A percentile compares a stretch with the other conserved stretches of the same genome.
Evolutionary conservation across 331 rosid genomes (phyloP).

Genomic region (Prunus yedoensis): DNA sequence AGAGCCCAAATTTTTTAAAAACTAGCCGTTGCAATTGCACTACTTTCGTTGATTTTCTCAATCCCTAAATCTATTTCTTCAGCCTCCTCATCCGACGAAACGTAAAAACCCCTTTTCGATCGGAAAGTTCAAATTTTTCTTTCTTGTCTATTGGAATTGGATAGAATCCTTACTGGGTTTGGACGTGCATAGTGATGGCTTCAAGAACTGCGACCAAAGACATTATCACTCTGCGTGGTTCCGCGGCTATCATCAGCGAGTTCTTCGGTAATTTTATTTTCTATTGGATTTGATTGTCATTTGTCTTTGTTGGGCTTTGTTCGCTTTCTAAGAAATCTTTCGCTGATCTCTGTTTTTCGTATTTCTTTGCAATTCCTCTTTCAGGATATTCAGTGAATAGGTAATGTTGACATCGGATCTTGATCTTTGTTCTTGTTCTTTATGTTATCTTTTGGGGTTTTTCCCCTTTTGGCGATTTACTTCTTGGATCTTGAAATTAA

Average conservation of each 20-base stretch:
- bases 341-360: slow-evolving; percentile 20
- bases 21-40: slow-evolving; percentile 63
- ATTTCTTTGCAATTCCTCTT: not conserved
- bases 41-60: not conserved
- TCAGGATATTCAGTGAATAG: slow-evolving; percentile 99
- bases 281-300: not conserved
- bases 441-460: not conserved
- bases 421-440: not conserved
- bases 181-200: slow-evolving; percentile 47
- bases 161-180: not conserved
- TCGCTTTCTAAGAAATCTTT: not conserved
- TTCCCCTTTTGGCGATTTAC: not conserved
- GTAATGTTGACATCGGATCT: slow-evolving; percentile 30
- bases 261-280: slow-evolving; percentile 63
- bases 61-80: slow-evolving; percentile 32
- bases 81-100: not conserved
- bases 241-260: slow-evolving; percentile 97
- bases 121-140: not conserved
- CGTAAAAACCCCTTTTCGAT: not conserved
- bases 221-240: slow-evolving; percentile 96
- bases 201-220: slow-evolving; percentile 77
- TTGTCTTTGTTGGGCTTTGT: not conserved
- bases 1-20: slow-evolving; percentile 5
- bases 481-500: not conserved
- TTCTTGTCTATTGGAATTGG: not conserved